Base-by-base conservation (phyloP, 2,329 filamentous ascomycete genomes). In the Dothideomycetes sp. region DNA sequence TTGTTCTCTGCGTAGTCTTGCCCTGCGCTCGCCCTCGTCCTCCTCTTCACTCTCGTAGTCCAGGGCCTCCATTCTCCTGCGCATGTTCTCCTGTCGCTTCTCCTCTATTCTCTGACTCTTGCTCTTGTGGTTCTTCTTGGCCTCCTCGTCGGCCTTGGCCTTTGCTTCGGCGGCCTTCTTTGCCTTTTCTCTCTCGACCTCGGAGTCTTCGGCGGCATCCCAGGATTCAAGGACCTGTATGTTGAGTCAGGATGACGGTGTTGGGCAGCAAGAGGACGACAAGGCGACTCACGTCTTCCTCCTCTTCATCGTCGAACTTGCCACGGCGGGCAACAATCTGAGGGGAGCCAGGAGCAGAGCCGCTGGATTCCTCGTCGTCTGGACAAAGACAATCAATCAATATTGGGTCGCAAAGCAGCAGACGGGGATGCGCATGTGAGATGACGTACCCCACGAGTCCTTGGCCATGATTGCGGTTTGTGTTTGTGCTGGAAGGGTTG, bases 191-290 rank as follows among this genome's bases (percentile, higher is more conserved):
- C 87, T 84, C 70, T 98, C 91, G 54, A 80, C 89, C 56, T 98
- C 91, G 47, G 87, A 94, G 68, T 98, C 91, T 58, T 96, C 91
- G 52, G 84, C 88, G 44, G 85, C 89, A 57, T 96, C 88, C 91
- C 91, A 98, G 23, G 85, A 89, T 46, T 98, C 91, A 57, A 95
- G 76, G 43, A 96, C 85, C 82, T 94, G 15, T 19, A 12, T 12
- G 13, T 11, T 56, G 34, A 42, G 50, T 47, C 49, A 45, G 57
- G n/a, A n/a, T n/a, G n/a, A 16, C 18, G 10, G 1, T 13, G 15
- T 40, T 33, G 37, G 37, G 37, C 37, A 40, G 37, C 37, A 40
- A 40, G 37, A 6, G 4, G 9, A 9, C 12, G n/a, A 25, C 16
- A 2, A 8, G 22, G 32, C 37, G 37, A 40, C 69, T 53, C 74